These are phyloP conservation scores for Populus euphratica DNA, from an alignment of 345 rosid species.

Conservation along the genomic window DNA sequence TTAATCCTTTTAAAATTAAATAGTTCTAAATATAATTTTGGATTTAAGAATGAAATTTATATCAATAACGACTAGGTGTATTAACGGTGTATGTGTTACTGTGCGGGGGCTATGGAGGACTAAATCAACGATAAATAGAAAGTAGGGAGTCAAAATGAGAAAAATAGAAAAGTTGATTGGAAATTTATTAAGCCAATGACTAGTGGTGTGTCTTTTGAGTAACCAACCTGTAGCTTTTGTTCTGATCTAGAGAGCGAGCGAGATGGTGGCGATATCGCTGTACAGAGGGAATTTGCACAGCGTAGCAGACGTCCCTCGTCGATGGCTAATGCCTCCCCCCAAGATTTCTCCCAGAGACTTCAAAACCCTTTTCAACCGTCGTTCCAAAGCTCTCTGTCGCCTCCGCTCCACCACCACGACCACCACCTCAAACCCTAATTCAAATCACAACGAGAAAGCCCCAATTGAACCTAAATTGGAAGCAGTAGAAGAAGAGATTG, in stretches of 20 bases:
- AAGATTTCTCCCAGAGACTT: constrained; percentile 58
- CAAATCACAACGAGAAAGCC: background rate
- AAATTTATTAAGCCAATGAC: background rate
- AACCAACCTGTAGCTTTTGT: background rate
- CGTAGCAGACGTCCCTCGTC: constrained; percentile 66
- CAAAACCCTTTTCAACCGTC: constrained; percentile 60
- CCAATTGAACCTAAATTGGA: background rate
- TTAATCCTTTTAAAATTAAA: too few relatives aligned
- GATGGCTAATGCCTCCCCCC: constrained; percentile 67
- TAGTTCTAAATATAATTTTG: too few relatives aligned
- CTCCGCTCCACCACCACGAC: constrained; percentile 28
- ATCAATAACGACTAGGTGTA: too few relatives aligned
- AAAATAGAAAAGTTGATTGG: background rate
- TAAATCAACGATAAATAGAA: background rate
- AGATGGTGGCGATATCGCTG: constrained; percentile 81
- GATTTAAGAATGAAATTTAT: too few relatives aligned
- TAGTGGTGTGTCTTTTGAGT: background rate
- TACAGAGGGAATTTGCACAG: constrained; percentile 91
- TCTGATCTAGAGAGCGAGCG: background rate
- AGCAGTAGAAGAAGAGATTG: background rate
- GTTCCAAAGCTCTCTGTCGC: constrained; percentile 52
- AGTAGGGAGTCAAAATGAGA: background rate
- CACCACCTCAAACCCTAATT: constrained; percentile 17
- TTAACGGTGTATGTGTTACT: too few relatives aligned
- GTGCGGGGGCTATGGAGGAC: background rate